phyloP scores from a whole-genome alignment of 352 stramenopile genomes.

The Pythium insidiosum region DNA sequence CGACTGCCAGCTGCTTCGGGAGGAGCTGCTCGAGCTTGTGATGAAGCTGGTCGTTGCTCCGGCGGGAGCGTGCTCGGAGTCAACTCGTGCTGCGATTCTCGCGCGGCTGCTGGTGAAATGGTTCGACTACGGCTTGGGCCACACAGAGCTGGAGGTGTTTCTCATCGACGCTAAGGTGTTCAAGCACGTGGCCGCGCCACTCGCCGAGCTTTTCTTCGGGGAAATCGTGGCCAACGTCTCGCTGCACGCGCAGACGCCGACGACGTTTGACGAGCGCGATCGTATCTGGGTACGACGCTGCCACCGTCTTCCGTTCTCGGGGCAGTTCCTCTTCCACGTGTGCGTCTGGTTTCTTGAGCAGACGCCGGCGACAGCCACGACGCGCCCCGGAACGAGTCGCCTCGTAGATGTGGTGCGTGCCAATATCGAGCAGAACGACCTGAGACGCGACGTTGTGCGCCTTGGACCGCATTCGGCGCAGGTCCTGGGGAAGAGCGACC shows the following conservation, averaged over 20 bases:
- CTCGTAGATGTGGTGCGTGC: slow-evolving; percentile 61
- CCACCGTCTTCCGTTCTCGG: slow-evolving; percentile 65
- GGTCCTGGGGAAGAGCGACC: slow-evolving; percentile 70
- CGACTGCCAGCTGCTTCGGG: slow-evolving; percentile 9
- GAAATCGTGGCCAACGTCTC: slow-evolving; percentile 27
- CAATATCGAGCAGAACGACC: slow-evolving; percentile 71
- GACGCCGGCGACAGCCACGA: background rate
- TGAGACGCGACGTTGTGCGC: slow-evolving; percentile 31
- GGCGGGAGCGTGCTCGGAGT: slow-evolving; percentile 6
- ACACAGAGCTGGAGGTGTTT: slow-evolving; percentile 50
- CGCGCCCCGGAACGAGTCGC: slow-evolving; percentile 6
- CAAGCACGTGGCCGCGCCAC: slow-evolving; percentile 38
- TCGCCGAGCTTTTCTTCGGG: slow-evolving; percentile 73
- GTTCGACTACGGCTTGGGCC: slow-evolving; percentile 65
- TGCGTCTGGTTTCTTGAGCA: slow-evolving; percentile 52
- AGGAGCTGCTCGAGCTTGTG: slow-evolving; percentile 57
- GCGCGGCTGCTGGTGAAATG: slow-evolving; percentile 77
- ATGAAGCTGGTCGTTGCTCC: slow-evolving; percentile 51
- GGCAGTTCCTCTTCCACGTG: slow-evolving; percentile 74
- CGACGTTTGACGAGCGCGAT: slow-evolving; percentile 64
- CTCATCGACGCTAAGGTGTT: slow-evolving; percentile 58
- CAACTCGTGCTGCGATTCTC: slow-evolving; percentile 58
- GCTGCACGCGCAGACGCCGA: background rate
- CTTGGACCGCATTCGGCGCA: slow-evolving; percentile 60
- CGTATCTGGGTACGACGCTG: slow-evolving; percentile 71